Conservation (phyloP, 2,329 filamentous ascomycete species). For the Massarina eburnea region DNA sequence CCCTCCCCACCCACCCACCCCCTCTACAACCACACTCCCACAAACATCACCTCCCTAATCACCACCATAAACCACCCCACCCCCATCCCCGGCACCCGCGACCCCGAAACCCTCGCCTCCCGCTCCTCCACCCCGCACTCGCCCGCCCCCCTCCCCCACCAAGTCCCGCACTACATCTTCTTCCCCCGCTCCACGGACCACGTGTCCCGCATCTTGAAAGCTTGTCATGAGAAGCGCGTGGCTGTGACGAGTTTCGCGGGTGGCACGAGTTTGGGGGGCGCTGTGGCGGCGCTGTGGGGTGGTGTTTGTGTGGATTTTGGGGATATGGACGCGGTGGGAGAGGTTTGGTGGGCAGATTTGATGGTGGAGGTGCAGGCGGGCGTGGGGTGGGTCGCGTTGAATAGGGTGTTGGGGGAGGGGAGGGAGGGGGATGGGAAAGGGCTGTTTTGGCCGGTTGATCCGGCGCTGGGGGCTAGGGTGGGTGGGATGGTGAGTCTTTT, state of each 20-base stretch:
- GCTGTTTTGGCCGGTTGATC: conserved; percentile 88
- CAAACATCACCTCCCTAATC: not conserved
- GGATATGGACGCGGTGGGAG: conserved; percentile 75
- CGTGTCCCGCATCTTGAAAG: conserved; percentile 76
- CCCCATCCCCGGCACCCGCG: no score
- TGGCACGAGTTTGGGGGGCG: conserved; percentile 84
- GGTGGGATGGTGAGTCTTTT: conserved; percentile 72
- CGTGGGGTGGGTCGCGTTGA: conserved; percentile 79
- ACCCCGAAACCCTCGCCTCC: not conserved
- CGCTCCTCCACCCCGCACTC: conserved; percentile 2
- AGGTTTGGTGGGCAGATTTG: conserved; percentile 68
- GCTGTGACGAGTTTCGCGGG: conserved; percentile 86
- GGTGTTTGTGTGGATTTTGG: conserved; percentile 84
- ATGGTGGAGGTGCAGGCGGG: conserved; percentile 61
- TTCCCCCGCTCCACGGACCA: conserved; percentile 76
- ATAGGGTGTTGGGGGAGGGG: conserved; percentile 71
- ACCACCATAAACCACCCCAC: not conserved
- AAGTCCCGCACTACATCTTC: conserved; percentile 61
- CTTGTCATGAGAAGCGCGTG: conserved; percentile 75
- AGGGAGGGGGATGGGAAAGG: conserved; percentile 64
- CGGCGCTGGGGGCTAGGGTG: conserved; percentile 88
- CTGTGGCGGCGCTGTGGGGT: conserved; percentile 76
- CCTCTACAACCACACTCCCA: not conserved
- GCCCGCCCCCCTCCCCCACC: conserved; percentile 11
- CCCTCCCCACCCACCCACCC: not conserved